Base-by-base conservation (phyloP, 441 rosid species). In the Corymbia citriodora region DNA sequence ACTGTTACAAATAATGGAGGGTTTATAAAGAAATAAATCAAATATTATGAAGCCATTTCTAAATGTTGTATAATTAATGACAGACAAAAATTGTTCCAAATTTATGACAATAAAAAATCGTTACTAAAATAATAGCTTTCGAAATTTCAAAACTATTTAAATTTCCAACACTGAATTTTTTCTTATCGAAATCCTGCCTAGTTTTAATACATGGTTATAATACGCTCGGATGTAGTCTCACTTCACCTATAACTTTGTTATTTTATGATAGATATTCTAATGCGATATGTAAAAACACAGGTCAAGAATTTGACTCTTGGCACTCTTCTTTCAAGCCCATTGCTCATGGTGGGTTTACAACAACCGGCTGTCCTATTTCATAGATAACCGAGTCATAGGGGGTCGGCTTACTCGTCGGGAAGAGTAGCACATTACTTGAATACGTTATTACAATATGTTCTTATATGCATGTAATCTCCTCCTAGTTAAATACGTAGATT, bases 271-370 rank as follows among this genome's bases (percentile, higher is more conserved):
- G 5, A 74, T 40, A 21, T 19, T 36, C 16, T 36, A 19, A 70
- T 2, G 5, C 0, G 14, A 3, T 0, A 57, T 59, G 10, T 59
- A 14, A 70, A 21, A 65, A 16, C 33, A 14, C 2, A 3, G 9
- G 33, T 65, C 17, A 0, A 40, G n/a, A 74, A 45, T 74, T 74
- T 3, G 2, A 13, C 85, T 40, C 52, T 5, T 8, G 8, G 6
- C 8, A 15, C 33, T 29, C 17, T 29, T 63, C 33, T 12, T 29
- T 63, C 31, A 6, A 29, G 16, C 31, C 31, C 31, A 12, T 27
- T 6, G 13, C n/a, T 7, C 1, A 2, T 7, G 29, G 5, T 21
- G 50, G 2, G 21, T 40, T 40, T 11, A 21, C 29, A 40, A 40
- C n/a, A 74, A 74, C 12, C 1, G 27, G 16, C 17, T 40, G 17